Evolutionary conservation across 1,284 basidiomycete genomes (phyloP), one percentile per base, ranked within the genome.

Genomic region (Xanthoconium separans): DNA sequence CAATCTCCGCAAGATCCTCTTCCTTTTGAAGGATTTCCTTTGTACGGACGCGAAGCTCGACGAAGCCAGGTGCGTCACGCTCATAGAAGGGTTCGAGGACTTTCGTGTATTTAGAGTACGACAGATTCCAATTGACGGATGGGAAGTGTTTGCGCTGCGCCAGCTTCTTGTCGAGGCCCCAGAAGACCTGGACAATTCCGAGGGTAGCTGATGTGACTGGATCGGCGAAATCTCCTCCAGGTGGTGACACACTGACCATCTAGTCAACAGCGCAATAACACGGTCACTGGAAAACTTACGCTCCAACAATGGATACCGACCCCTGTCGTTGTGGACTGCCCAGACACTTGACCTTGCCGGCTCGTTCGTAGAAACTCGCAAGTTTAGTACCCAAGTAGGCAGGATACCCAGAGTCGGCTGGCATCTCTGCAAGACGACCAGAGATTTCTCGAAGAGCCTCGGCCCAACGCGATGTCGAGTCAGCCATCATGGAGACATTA

Each of bases 401-500:
- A 49, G 97, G 97, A 76, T 99, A 99, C 60, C 95, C 95, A 40
- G 96, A 98, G 75, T 99, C 97, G 43, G 97, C 97, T 54, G 97
- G 97, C 97, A 99, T 99, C 77, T 99, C 97, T 36, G 97, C 97
- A 54, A 99, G 76, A 77, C 97, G 95, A 79, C 97, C 97, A 37
- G 95, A 98, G 62, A 99, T 98, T 81, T 99, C 97, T 81, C 97
- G 94, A 48, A 99, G 79, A 33, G 97, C 97, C 73, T 99, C 97
- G 50, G 97, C 97, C 97, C 97, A 99, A 65, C 97, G 95, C 30
- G 95, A 98, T 0, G 97, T 98, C 8, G 96, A 98, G 74, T 99
- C 97, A 47, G 96, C 97, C 95, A 99, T 99, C 97, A 99, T 99
- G 48, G 96, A 88, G 31, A 99, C 96, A 69, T 99, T 95, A 70